Evolutionary conservation across 2,329 filamentous ascomycete species (phyloP).

Genomic region (Aureobasidium musti): DNA sequence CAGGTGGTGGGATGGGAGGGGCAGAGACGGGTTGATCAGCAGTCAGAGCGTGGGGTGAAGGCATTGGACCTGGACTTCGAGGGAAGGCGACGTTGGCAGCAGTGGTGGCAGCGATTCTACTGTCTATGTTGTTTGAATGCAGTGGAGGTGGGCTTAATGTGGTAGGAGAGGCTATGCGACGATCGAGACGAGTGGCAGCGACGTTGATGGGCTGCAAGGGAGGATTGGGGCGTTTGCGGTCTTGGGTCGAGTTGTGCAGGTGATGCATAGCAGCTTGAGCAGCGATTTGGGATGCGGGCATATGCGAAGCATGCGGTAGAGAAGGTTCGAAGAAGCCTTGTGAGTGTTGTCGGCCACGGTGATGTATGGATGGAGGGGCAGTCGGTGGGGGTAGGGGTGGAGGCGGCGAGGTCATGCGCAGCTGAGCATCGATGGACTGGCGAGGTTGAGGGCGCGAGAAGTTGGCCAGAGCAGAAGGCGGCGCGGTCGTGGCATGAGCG

Average conservation of each 20-base stretch:
- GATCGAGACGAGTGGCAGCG: conserved; percentile 30
- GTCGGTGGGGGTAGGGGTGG: conserved; percentile 5
- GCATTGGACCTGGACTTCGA: conserved; percentile 54
- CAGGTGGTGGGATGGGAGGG: conserved; percentile 37
- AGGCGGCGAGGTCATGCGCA: conserved; percentile 32
- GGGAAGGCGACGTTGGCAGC: conserved; percentile 75
- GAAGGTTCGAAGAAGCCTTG: conserved; percentile 77
- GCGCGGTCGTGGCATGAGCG: conserved; percentile 9
- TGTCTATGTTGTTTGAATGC: background rate
- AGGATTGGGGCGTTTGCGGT: conserved; percentile 72
- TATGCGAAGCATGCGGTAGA: conserved; percentile 55
- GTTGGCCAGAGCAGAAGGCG: conserved; percentile 34
- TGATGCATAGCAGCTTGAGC: conserved; percentile 73
- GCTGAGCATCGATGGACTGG: conserved; percentile 41
- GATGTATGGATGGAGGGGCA: conserved; percentile 46
- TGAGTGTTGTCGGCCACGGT: conserved; percentile 66
- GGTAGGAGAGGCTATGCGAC: conserved; percentile 26
- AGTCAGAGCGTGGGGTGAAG: conserved; percentile 42
- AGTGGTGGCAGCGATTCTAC: conserved; percentile 61
- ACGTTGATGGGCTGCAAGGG: conserved; percentile 59
- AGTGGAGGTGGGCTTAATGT: conserved; percentile 15
- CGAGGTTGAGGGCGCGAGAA: conserved; percentile 38
- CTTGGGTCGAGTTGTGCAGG: conserved; percentile 35
- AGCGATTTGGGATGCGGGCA: conserved; percentile 74
- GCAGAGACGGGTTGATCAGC: conserved; percentile 37